Evolutionary conservation across 148 eudicot genomes (phyloP).

Genomic region (Euryodendron excelsum): DNA sequence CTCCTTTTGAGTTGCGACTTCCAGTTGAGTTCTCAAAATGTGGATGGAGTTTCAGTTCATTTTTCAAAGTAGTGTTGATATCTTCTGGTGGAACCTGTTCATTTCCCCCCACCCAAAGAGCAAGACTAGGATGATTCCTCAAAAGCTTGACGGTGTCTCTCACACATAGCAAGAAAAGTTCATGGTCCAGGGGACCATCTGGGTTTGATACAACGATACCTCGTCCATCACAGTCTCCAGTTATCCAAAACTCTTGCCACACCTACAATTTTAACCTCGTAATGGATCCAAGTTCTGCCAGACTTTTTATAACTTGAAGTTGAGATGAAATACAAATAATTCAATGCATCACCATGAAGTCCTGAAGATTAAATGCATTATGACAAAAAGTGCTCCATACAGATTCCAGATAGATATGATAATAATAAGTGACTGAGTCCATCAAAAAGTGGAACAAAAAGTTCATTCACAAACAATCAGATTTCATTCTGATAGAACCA

Average conservation of each 20-base stretch:
- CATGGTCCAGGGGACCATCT: slow-evolving; percentile 95
- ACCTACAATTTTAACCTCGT: slow-evolving; percentile 45
- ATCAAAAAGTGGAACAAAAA: not conserved
- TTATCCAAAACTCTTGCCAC: slow-evolving; percentile 99
- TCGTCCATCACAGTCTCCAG: slow-evolving; percentile 95
- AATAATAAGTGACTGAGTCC: not conserved
- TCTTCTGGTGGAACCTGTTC: slow-evolving; percentile 95
- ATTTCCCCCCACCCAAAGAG: slow-evolving; percentile 99
- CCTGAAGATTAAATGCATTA: not conserved
- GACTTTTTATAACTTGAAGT: not conserved
- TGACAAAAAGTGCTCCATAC: not conserved
- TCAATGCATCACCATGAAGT: not conserved
- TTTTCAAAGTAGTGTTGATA: slow-evolving; percentile 67
- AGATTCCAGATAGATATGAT: not conserved
- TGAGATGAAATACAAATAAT: not conserved
- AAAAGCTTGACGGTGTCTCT: slow-evolving; percentile 90
- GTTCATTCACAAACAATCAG: not conserved
- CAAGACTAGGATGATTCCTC: slow-evolving; percentile 96
- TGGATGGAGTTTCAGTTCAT: slow-evolving; percentile 72
- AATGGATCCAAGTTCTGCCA: not conserved
- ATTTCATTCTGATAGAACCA: not conserved
- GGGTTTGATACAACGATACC: slow-evolving; percentile 91
- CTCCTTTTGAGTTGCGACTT: slow-evolving; percentile 25
- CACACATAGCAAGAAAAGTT: slow-evolving; percentile 89
- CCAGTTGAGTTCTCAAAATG: slow-evolving; percentile 33